A percentile compares a stretch with the other conserved stretches of the same genome.
These are phyloP conservation scores for Candida corydali DNA, from an alignment of 805 yeast genomes.

Conservation along the genomic window DNA sequence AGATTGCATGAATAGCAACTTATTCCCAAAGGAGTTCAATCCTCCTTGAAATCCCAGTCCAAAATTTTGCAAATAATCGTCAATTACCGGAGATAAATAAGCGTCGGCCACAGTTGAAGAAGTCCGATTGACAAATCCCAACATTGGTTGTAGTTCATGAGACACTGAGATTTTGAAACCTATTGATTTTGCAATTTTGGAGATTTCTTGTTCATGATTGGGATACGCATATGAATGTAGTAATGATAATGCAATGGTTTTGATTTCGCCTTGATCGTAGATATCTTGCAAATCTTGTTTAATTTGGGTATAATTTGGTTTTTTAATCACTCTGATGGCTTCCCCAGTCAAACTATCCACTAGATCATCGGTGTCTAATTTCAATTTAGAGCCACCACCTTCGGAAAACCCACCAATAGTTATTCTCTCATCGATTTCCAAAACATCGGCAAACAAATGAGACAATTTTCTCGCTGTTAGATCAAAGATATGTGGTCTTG, in stretches of 20 bases:
- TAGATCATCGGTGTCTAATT: conserved; percentile 23
- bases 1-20: conserved; percentile 87
- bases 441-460: conserved; percentile 67
- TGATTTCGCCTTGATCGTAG: conserved; percentile 19
- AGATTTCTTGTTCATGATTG: conserved; percentile 32
- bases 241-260: conserved; percentile 33
- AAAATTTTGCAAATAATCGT: conserved; percentile 30
- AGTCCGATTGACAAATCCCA: conserved; percentile 38
- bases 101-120: conserved; percentile 44
- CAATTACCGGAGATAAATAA: conserved; percentile 37
- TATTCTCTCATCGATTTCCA: conserved; percentile 87
- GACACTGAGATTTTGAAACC: conserved; percentile 40
- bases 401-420: conserved; percentile 73
- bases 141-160: conserved; percentile 40
- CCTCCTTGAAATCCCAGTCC: conserved; percentile 41
- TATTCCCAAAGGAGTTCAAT: conserved; percentile 40
- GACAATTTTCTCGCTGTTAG: conserved; percentile 68
- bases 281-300: conserved; percentile 20
- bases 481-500: conserved; percentile 87
- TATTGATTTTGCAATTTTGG: conserved; percentile 28
- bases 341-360: conserved; percentile 36
- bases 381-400: conserved; percentile 48
- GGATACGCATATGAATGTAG: conserved; percentile 40
- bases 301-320: conserved; percentile 25
- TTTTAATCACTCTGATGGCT: conserved; percentile 24